These are phyloP conservation scores for Leishmania mexicana DNA, from an alignment of 208 protist species.

Conservation along the genomic window DNA sequence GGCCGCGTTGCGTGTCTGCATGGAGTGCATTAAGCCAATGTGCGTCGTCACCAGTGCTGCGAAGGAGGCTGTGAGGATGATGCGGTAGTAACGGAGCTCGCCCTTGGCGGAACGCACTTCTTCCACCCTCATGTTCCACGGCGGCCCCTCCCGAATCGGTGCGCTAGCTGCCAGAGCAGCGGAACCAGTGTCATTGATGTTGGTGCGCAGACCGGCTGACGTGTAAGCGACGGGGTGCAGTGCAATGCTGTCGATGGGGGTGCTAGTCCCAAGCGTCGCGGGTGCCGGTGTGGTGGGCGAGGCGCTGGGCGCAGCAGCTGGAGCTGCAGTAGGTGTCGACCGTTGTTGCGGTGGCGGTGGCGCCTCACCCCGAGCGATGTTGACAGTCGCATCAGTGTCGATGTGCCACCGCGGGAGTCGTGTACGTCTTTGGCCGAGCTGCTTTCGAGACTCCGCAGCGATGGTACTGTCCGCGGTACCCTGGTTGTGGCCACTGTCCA, in stretches of 20 bases:
- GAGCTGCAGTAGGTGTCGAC: background rate
- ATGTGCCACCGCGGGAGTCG: background rate
- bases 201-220: background rate
- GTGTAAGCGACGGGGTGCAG: background rate
- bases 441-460: background rate
- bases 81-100: slow-evolving; percentile 55
- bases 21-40: slow-evolving; percentile 45
- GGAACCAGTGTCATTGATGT: background rate
- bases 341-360: background rate
- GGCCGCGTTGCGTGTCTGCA: slow-evolving; percentile 62
- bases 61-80: slow-evolving; percentile 65
- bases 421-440: background rate
- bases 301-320: background rate
- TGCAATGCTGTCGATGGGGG: background rate
- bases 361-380: background rate
- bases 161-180: slow-evolving; percentile 1
- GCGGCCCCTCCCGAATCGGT: slow-evolving; percentile 39
- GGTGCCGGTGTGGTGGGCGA: slow-evolving; percentile 7
- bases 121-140: slow-evolving; percentile 59
- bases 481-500: too few species aligned
- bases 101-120: slow-evolving; percentile 57
- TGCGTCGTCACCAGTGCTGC: slow-evolving; percentile 52
- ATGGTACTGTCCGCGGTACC: background rate
- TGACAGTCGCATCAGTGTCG: background rate
- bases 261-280: background rate